phyloP scores from a whole-genome alignment of 805 yeast species.

The Ogataea paradorogensis region DNA sequence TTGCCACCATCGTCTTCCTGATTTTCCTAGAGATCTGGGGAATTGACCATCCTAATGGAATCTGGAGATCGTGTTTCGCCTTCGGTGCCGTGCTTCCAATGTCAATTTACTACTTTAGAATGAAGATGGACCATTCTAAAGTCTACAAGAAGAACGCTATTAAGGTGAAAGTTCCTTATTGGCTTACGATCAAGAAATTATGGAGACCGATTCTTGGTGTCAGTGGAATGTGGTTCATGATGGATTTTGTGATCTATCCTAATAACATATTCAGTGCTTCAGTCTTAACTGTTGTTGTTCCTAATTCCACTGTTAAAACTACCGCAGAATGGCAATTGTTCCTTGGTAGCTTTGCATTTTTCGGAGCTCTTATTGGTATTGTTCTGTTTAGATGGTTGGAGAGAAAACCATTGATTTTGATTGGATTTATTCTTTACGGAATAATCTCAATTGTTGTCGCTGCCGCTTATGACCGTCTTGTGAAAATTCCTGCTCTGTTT shows the following conservation, averaged over 20 bases:
- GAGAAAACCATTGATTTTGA: conserved; percentile 40
- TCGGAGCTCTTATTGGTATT: conserved; percentile 45
- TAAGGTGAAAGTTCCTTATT: conserved; percentile 51
- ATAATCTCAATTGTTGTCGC: conserved; percentile 47
- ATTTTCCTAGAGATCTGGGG: conserved; percentile 39
- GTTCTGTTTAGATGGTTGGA: conserved; percentile 39
- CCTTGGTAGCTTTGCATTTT: conserved; percentile 39
- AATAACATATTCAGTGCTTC: conserved; percentile 55
- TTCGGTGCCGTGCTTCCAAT: conserved; percentile 55
- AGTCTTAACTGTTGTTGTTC: conserved; percentile 41
- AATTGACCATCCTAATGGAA: conserved; percentile 31
- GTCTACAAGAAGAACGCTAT: conserved; percentile 45
- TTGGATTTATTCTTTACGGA: conserved; percentile 29
- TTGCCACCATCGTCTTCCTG: conserved; percentile 42
- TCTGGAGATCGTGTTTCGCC: conserved; percentile 50
- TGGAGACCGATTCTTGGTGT: conserved; percentile 52
- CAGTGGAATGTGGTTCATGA: conserved; percentile 58
- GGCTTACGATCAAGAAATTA: conserved; percentile 49
- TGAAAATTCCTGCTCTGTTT: conserved; percentile 34
- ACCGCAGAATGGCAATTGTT: conserved; percentile 48
- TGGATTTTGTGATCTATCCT: conserved; percentile 64
- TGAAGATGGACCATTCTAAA: conserved; percentile 51
- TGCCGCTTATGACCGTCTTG: conserved; percentile 31
- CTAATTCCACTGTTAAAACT: conserved; percentile 32
- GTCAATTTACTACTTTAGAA: conserved; percentile 63